Evolutionary conservation across 129 eudicot species (phyloP).

Genomic region (Dittrichia graveolens): DNA sequence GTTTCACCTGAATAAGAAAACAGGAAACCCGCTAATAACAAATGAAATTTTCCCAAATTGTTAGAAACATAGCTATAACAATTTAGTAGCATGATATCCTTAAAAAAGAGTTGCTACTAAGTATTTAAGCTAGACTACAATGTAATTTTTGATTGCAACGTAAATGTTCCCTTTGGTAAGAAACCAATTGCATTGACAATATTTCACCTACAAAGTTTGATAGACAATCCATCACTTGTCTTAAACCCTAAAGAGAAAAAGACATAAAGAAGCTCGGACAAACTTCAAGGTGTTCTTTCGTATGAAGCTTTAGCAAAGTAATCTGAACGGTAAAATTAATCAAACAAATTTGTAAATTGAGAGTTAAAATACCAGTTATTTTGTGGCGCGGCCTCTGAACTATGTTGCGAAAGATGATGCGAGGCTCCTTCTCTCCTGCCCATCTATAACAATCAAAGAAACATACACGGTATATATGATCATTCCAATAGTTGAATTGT

Average conservation of each 20-base stretch:
- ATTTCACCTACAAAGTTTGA: not conserved
- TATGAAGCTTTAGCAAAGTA: not conserved
- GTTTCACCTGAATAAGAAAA: constrained; percentile 77
- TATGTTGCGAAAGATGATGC: constrained; percentile 86
- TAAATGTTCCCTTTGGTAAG: not conserved
- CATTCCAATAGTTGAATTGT: not conserved
- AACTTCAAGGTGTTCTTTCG: not conserved
- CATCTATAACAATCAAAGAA: constrained; percentile 55
- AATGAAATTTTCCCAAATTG: not conserved
- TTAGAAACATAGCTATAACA: not conserved
- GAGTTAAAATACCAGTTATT: constrained; percentile 57
- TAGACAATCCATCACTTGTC: not conserved
- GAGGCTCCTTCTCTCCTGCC: constrained; percentile 96
- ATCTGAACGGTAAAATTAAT: too few relatives aligned
- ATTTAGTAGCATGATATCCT: not conserved
- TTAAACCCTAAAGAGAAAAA: too few relatives aligned
- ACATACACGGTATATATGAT: not conserved
- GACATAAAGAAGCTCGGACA: not conserved
- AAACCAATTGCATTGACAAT: not conserved
- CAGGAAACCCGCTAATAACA: not conserved
- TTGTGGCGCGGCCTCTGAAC: constrained; percentile 97
- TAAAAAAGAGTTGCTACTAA: not conserved
- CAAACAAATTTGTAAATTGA: not conserved
- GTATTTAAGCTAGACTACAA: not conserved
- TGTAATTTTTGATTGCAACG: not conserved